A percentile compares a stretch with the other conserved stretches of the same genome.
phyloP scores from a whole-genome alignment of 2,329 filamentous ascomycete genomes.

The Blastomyces silverae region DNA sequence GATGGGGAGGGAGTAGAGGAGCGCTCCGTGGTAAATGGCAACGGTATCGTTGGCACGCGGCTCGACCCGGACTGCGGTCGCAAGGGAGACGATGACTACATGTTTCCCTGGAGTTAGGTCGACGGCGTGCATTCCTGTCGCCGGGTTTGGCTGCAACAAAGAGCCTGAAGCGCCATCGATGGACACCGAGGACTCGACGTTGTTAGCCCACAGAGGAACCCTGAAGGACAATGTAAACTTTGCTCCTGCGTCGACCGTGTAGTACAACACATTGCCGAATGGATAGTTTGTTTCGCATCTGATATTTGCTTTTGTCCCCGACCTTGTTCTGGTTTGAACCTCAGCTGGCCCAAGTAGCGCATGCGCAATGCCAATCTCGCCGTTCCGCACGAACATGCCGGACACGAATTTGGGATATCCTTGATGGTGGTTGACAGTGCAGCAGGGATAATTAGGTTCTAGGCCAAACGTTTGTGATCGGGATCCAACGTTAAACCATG shows the following conservation, averaged over 20 bases:
- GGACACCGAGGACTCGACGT: slow-evolving; percentile 24
- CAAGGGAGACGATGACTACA: slow-evolving; percentile 32
- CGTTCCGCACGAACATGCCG: slow-evolving; percentile 42
- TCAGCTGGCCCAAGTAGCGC: slow-evolving; percentile 45
- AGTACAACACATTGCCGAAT: slow-evolving; percentile 38
- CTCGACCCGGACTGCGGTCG: slow-evolving; percentile 30
- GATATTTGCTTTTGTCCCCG: slow-evolving; percentile 37
- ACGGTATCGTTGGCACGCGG: slow-evolving; percentile 40
- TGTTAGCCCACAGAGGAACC: slow-evolving; percentile 41
- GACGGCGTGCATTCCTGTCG: slow-evolving; percentile 37
- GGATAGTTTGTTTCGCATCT: slow-evolving; percentile 48
- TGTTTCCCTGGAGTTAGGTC: slow-evolving; percentile 31
- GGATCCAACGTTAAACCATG: slow-evolving; percentile 47
- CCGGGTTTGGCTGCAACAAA: slow-evolving; percentile 28
- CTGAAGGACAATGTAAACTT: slow-evolving; percentile 43
- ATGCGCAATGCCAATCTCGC: slow-evolving; percentile 45
- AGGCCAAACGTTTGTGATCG: slow-evolving; percentile 47
- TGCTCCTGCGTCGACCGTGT: slow-evolving; percentile 34
- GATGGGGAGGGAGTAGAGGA: slow-evolving; percentile 42
- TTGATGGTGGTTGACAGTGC: slow-evolving; percentile 54
- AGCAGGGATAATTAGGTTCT: slow-evolving; percentile 49
- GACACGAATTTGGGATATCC: slow-evolving; percentile 52
- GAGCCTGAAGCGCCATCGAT: slow-evolving; percentile 23
- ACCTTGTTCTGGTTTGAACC: slow-evolving; percentile 36
- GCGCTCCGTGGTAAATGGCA: slow-evolving; percentile 40